phyloP scores from a whole-genome alignment of 108 stramenopile genomes.

The Cyclostephanos tholiformis region DNA sequence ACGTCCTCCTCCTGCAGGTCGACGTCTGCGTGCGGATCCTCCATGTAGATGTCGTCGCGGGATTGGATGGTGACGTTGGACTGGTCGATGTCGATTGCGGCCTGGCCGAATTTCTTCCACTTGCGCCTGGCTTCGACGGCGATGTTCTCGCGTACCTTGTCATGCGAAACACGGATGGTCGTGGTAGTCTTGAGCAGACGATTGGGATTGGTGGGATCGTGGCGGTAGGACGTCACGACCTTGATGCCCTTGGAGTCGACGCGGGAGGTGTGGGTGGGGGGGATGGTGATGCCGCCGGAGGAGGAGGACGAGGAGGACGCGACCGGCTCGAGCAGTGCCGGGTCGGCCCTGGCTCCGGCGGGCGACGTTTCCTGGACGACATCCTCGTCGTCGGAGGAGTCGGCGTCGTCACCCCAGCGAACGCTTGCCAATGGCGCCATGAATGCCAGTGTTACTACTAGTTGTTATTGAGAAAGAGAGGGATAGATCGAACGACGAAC shows the following conservation, averaged over 20 bases:
- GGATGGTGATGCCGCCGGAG: conserved; percentile 55
- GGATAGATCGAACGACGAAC: no score
- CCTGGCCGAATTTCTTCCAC: conserved; percentile 89
- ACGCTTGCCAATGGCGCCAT: conserved; percentile 26
- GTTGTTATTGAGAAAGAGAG: background rate
- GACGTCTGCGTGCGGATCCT: conserved; percentile 88
- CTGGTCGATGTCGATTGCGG: conserved; percentile 60
- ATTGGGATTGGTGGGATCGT: conserved; percentile 67
- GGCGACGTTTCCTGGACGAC: conserved; percentile 1
- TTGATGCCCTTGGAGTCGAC: conserved; percentile 86
- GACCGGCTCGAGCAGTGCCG: background rate
- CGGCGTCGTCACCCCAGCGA: conserved; percentile 40
- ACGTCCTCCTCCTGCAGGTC: conserved; percentile 88
- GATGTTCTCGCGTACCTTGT: conserved; percentile 62
- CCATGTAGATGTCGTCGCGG: conserved; percentile 82
- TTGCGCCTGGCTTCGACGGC: conserved; percentile 70
- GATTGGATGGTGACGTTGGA: conserved; percentile 82
- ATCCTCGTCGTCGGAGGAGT: conserved; percentile 48
- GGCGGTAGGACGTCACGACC: conserved; percentile 80
- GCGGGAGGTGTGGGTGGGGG: conserved; percentile 84
- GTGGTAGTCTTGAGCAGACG: conserved; percentile 79
- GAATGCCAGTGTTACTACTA: background rate
- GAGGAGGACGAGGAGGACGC: conserved; percentile 14
- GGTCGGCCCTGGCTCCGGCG: background rate
- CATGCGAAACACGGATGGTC: conserved; percentile 64